Base-by-base conservation (phyloP, 164 flowering plant species). In the Akebia trifoliata region DNA sequence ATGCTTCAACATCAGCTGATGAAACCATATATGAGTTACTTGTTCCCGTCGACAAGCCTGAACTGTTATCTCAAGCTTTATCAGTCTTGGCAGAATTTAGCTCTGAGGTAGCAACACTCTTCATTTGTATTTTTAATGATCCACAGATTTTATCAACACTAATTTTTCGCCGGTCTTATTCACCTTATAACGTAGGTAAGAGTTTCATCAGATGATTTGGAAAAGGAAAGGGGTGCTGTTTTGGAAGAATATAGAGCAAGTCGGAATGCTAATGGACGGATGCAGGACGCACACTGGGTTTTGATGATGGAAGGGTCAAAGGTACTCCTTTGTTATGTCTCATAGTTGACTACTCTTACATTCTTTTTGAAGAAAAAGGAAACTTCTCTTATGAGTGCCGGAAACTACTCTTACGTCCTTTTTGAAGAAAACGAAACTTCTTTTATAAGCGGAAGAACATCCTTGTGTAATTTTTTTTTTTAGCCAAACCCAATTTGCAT, bases 211-310 rank as follows among this genome's bases (percentile, higher is more conserved):
- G 86, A 78, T 59, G 98, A 92, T 63, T 71, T 92, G 74, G 95
- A 89, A 45, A 89, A 86, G 68, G 98, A 92, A 76, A 81, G 95
- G 72, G 98, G 98, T 25, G 96, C 98, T 44, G 95, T 92, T 25
- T 50, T 92, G 75, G 98, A 92, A 73, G 98, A 92, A 75, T 87
- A 83, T 58, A 75, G 98, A 72, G 88, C 75, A 40, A 79, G 66
- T 50, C 64, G 98, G 47, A 84, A 92, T 75, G 98, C 98, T 50
- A 77, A 65, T 57, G 98, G 98, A 24, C 73, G 98, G 60, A 82
- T 89, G 91, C 90, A 85, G 73, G 98, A 92, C 66, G 85, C 98
- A n/a, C 90, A 81, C 58, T 92, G 95, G 96, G 58, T 59, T 62
- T 64, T 84, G 62, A 79, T 92, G 93, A 81, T 86, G 93, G 89